Conservation (phyloP, 352 stramenopile species). For the Phytophthora sp. region DNA sequence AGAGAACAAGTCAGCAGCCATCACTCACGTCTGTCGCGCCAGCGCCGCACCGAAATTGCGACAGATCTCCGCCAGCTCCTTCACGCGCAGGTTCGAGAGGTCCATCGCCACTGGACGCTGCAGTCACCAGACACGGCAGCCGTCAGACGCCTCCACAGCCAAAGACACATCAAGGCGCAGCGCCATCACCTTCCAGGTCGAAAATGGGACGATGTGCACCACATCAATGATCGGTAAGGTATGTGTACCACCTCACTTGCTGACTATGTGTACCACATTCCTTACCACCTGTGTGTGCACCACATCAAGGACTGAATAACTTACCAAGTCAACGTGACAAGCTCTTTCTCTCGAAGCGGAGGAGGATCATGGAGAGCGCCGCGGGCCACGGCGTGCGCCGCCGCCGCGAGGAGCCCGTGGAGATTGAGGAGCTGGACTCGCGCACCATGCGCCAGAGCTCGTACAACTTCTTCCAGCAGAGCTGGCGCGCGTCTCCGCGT, state of each 20-base stretch:
- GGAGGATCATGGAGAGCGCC: too few species aligned
- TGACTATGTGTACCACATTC: too few species aligned
- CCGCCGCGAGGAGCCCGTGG: conserved; percentile 49
- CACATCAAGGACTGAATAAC: too few species aligned
- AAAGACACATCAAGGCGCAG: too few species aligned
- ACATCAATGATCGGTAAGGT: too few species aligned
- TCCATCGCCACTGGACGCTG: conserved; percentile 45
- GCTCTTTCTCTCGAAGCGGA: too few species aligned
- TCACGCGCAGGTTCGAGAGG: conserved; percentile 71
- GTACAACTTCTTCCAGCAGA: conserved; percentile 75
- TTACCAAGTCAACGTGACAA: too few species aligned
- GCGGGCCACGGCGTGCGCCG: conserved; percentile 51
- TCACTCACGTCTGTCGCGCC: too few species aligned
- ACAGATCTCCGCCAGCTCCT: conserved; percentile 86
- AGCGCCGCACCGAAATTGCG: conserved; percentile 71
- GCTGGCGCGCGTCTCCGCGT: conserved; percentile 16
- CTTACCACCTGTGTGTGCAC: too few species aligned
- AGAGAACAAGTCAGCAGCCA: neutral
- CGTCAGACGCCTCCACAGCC: neutral
- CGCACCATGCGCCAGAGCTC: conserved; percentile 71
- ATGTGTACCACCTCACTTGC: too few species aligned
- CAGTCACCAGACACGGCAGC: neutral
- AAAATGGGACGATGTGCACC: too few species aligned
- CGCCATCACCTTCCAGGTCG: too few species aligned
- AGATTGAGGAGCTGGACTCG: conserved; percentile 75